phyloP scores from a whole-genome alignment of 2,329 filamentous ascomycete genomes.

The Epichloe bromicola region DNA sequence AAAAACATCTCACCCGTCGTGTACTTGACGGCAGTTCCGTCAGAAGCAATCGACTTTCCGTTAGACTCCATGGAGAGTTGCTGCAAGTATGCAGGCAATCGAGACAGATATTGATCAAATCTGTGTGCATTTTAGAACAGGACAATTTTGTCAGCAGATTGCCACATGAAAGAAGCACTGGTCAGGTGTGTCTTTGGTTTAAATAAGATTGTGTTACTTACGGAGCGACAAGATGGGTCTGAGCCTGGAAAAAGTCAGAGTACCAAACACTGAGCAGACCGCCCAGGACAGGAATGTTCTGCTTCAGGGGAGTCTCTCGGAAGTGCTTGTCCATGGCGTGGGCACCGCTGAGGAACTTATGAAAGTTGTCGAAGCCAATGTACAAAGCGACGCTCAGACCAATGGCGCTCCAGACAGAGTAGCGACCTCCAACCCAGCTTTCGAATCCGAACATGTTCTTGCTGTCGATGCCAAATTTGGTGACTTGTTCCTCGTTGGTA shows the following conservation, averaged over 20 bases:
- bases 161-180: background rate
- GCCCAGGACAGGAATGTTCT: slow-evolving; percentile 90
- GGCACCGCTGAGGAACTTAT: slow-evolving; percentile 85
- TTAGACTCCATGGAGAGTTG: slow-evolving; percentile 99
- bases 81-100: slow-evolving; percentile 97
- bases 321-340: slow-evolving; percentile 99
- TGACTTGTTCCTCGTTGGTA: slow-evolving; percentile 88
- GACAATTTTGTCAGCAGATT: background rate
- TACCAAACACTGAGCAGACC: slow-evolving; percentile 97
- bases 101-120: slow-evolving; percentile 98
- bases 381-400: slow-evolving; percentile 88
- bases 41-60: slow-evolving; percentile 90
- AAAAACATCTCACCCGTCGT: slow-evolving; percentile 54
- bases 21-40: slow-evolving; percentile 86
- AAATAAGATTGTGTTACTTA: slow-evolving; percentile 32
- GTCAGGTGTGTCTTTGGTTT: background rate
- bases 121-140: slow-evolving; percentile 25
- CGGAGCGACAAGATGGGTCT: slow-evolving; percentile 95
- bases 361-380: slow-evolving; percentile 95
- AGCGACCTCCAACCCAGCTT: slow-evolving; percentile 95
- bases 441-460: slow-evolving; percentile 99
- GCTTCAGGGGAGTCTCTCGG: slow-evolving; percentile 72
- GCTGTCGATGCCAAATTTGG: slow-evolving; percentile 96
- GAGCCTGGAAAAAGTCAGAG: slow-evolving; percentile 97
- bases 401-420: slow-evolving; percentile 98